These are phyloP conservation scores for Irpex sp. DNA, from an alignment of 1,284 basidiomycete genomes.

Conservation along the genomic window DNA sequence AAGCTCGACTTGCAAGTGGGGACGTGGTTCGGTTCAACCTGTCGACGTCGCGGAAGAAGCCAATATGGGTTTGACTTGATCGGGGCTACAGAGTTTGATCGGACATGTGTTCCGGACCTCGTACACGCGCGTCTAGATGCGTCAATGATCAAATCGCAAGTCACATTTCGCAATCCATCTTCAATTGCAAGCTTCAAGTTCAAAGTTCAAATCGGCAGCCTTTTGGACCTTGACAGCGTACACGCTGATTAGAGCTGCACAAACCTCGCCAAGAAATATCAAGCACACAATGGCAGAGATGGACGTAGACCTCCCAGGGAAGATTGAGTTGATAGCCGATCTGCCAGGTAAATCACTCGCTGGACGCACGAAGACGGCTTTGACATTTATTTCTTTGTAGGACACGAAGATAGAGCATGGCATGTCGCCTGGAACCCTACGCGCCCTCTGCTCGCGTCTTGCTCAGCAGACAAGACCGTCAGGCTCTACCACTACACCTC, in stretches of 20 bases:
- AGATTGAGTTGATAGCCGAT: constrained; percentile 25
- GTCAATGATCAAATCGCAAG: background rate
- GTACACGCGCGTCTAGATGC: background rate
- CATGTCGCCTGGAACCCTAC: constrained; percentile 88
- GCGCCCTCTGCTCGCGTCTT: constrained; percentile 83
- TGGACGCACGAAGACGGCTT: background rate
- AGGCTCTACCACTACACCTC: constrained; percentile 73
- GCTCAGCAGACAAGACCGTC: constrained; percentile 92
- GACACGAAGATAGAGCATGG: constrained; percentile 89
- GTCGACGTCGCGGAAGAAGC: too few relatives aligned
- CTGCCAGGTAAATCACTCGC: constrained; percentile 24
- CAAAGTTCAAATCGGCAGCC: too few relatives aligned
- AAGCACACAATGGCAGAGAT: constrained; percentile 12
- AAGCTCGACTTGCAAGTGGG: too few relatives aligned
- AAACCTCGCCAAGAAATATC: too few relatives aligned
- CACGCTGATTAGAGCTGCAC: too few relatives aligned
- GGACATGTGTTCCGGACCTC: background rate
- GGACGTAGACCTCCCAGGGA: constrained; percentile 19
- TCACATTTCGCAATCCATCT: too few relatives aligned
- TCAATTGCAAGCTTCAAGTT: too few relatives aligned
- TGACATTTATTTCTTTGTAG: constrained; percentile 29
- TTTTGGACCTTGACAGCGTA: background rate
- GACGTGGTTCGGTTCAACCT: too few relatives aligned
- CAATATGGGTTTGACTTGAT: too few relatives aligned
- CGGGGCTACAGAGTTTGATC: background rate